These are phyloP conservation scores for Liquidambar formosana DNA, from an alignment of 164 flowering plant species.

Conservation along the genomic window DNA sequence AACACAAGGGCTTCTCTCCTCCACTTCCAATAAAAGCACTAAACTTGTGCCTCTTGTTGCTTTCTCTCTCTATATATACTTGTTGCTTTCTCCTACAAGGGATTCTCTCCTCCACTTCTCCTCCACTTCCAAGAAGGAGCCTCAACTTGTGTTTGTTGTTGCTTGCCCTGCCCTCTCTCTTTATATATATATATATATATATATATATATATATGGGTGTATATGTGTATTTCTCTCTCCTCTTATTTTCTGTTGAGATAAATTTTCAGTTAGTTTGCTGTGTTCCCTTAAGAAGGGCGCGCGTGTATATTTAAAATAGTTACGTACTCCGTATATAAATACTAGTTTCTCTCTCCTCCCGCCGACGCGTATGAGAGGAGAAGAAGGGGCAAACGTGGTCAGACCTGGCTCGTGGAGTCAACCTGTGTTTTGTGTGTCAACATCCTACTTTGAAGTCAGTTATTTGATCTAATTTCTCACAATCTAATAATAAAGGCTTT, in stretches of 20 bases:
- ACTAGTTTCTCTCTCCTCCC: no score
- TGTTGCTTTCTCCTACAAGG: no score
- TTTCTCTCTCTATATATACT: slow-evolving; percentile 3
- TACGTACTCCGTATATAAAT: no score
- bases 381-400: slow-evolving; percentile 17
- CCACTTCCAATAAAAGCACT: slow-evolving; percentile 4
- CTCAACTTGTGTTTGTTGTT: slow-evolving; percentile 18
- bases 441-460: no score
- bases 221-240: background rate
- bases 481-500: no score
- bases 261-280: no score
- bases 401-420: no score
- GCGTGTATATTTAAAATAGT: no score
- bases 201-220: background rate
- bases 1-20: slow-evolving; percentile 22
- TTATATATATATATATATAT: background rate
- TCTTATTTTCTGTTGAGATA: no score
- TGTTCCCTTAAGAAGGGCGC: no score
- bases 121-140: background rate
- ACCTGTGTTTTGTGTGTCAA: no score
- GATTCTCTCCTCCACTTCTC: slow-evolving; percentile 20
- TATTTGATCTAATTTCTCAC: no score
- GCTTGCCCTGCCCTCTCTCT: slow-evolving; percentile 10
- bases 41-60: slow-evolving; percentile 17
- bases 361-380: background rate